phyloP scores from a whole-genome alignment of 2,329 filamentous ascomycete species.

The Trichoderma polysporum region DNA sequence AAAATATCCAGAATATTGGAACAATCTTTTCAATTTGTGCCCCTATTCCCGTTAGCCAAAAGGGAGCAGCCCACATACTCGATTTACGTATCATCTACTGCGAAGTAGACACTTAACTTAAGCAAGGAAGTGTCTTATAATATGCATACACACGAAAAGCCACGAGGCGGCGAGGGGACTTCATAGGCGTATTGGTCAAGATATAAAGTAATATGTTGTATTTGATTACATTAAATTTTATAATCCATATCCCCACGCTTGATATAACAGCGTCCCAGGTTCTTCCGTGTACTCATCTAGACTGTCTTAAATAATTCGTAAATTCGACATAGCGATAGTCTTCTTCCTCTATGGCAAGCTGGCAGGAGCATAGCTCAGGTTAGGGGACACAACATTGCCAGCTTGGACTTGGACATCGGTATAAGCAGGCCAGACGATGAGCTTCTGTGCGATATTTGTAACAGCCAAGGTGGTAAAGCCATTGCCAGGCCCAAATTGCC shows the following conservation, averaged over 20 bases:
- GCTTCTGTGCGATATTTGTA: constrained; percentile 41
- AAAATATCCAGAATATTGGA: no score
- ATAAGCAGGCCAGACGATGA: constrained; percentile 55
- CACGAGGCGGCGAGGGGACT: no score
- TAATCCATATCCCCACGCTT: neutral
- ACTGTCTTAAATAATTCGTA: neutral
- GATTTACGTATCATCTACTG: no score
- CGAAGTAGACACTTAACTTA: no score
- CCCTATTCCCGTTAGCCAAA: no score
- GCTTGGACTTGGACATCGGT: constrained; percentile 49
- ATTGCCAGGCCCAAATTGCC: constrained; percentile 50
- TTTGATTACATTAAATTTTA: neutral
- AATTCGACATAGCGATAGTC: neutral
- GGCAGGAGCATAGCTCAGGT: constrained; percentile 46
- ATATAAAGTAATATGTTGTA: neutral
- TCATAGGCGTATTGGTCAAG: neutral
- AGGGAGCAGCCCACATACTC: no score
- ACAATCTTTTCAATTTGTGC: no score
- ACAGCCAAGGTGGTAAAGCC: constrained; percentile 57
- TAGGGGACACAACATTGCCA: constrained; percentile 47
- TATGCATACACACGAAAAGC: no score
- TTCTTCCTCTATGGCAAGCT: constrained; percentile 1
- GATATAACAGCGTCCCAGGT: neutral
- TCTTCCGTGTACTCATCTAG: neutral
- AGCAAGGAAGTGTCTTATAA: no score